These are phyloP conservation scores for Metschnikowia sp. DNA, from an alignment of 805 yeast genomes.

Conservation along the genomic window DNA sequence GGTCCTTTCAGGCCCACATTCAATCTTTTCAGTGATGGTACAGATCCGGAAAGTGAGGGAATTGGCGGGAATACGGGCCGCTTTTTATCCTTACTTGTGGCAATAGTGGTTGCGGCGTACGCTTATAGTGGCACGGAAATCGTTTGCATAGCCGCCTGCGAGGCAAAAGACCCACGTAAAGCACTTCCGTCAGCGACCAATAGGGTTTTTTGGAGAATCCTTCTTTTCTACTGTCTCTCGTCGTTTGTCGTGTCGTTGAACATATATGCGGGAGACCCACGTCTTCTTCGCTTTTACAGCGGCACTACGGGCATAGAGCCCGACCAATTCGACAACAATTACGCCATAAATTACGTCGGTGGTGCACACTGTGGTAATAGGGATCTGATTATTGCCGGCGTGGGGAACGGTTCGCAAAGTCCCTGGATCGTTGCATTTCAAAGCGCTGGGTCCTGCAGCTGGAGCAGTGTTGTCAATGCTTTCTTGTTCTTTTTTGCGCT, in stretches of 20 bases:
- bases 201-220: slow-evolving; percentile 68
- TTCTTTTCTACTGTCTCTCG: slow-evolving; percentile 62
- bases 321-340: slow-evolving; percentile 21
- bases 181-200: slow-evolving; percentile 76
- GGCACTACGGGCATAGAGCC: slow-evolving; percentile 31
- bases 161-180: slow-evolving; percentile 75
- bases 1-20: slow-evolving; percentile 76
- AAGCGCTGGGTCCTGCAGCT: slow-evolving; percentile 33
- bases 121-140: slow-evolving; percentile 82
- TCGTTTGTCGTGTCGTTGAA: slow-evolving; percentile 69
- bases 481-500: slow-evolving; percentile 46
- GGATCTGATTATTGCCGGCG: slow-evolving; percentile 10
- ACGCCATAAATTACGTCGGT: slow-evolving; percentile 34
- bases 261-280: slow-evolving; percentile 74
- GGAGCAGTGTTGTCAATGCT: slow-evolving; percentile 40
- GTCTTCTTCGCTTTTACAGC: slow-evolving; percentile 54
- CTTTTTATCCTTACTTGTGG: slow-evolving; percentile 57
- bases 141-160: slow-evolving; percentile 82
- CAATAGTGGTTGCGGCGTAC: slow-evolving; percentile 62
- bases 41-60: slow-evolving; percentile 48
- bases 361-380: slow-evolving; percentile 30
- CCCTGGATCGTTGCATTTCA: slow-evolving; percentile 46
- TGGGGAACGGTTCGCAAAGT: slow-evolving; percentile 40
- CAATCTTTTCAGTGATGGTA: slow-evolving; percentile 59
- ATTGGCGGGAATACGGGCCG: slow-evolving; percentile 61